These are phyloP conservation scores for Boletus subcaerulescens DNA, from an alignment of 768 basidiomycete genomes.

Conservation along the genomic window DNA sequence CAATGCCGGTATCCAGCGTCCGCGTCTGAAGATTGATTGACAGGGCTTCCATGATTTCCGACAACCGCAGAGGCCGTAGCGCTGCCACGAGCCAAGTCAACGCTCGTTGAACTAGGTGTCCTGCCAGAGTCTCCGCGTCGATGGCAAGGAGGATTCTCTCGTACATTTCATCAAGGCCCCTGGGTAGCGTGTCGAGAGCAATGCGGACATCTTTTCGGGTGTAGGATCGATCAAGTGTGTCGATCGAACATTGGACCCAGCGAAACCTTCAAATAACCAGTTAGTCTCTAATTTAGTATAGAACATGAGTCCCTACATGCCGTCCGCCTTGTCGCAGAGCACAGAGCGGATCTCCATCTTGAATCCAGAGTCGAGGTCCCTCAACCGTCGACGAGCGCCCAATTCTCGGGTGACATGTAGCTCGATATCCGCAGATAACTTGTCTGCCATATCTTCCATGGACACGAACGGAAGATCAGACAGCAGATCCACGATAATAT, in stretches of 20 bases:
- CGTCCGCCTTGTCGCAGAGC: neutral
- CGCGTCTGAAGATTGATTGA: neutral
- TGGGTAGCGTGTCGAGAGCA: neutral
- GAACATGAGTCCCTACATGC: neutral
- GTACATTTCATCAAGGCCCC: constrained; percentile 1
- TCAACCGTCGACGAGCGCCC: neutral
- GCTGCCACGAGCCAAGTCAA: constrained; percentile 1
- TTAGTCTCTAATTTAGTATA: neutral
- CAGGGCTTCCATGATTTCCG: neutral
- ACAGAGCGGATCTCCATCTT: neutral
- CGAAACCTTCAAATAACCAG: neutral
- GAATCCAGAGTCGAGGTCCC: neutral
- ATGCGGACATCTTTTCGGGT: neutral
- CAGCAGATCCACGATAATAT: neutral
- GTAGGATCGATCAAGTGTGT: neutral
- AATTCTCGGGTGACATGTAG: neutral
- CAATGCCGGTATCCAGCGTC: neutral
- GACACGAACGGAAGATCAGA: neutral
- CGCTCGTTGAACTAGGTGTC: neutral
- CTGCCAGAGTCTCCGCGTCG: neutral
- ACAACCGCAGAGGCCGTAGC: neutral
- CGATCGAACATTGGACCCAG: constrained; percentile 2
- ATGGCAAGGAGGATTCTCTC: constrained; percentile 2
- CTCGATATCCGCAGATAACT: neutral
- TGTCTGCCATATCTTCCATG: neutral